These are phyloP conservation scores for Plasmodium chabaudi DNA, from an alignment of 169 alveolate genomes.

Conservation along the genomic window DNA sequence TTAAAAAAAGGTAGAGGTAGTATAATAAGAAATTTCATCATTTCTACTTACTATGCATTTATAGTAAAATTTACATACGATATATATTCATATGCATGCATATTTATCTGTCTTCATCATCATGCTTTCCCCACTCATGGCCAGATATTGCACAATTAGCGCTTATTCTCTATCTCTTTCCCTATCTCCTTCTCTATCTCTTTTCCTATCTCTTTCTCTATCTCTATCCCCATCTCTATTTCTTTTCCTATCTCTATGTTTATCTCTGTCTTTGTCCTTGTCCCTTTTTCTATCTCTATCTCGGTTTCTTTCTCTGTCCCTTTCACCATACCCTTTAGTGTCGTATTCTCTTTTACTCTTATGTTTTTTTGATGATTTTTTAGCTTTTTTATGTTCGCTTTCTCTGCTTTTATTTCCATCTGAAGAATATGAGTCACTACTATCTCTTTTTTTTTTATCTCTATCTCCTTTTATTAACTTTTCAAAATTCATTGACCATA, in stretches of 20 bases:
- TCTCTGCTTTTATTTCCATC: slow-evolving; percentile 3
- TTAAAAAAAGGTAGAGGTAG: too few species aligned
- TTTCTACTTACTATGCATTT: too few species aligned
- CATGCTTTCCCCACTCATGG: too few species aligned
- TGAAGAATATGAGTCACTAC: slow-evolving; percentile 14
- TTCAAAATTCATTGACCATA: slow-evolving; percentile 87
- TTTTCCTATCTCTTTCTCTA: neutral
- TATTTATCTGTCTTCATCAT: too few species aligned
- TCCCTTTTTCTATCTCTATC: slow-evolving; percentile 1
- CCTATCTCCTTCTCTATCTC: neutral
- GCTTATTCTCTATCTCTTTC: neutral
- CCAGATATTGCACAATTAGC: too few species aligned
- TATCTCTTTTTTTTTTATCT: slow-evolving; percentile 11
- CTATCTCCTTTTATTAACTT: slow-evolving; percentile 61
- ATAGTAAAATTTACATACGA: too few species aligned
- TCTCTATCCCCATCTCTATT: neutral
- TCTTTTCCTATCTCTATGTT: neutral
- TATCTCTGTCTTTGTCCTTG: neutral
- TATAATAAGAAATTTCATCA: too few species aligned
- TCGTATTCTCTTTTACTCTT: slow-evolving; percentile 16
- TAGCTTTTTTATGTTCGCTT: slow-evolving; percentile 28
- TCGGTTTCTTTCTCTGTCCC: neutral
- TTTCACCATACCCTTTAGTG: neutral
- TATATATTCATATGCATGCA: too few species aligned
- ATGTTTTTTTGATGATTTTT: slow-evolving; percentile 35